Evolutionary conservation across 208 protist genomes (phyloP), one percentile per base, ranked within the genome.

Genomic region (Wallacemonas sp.): DNA sequence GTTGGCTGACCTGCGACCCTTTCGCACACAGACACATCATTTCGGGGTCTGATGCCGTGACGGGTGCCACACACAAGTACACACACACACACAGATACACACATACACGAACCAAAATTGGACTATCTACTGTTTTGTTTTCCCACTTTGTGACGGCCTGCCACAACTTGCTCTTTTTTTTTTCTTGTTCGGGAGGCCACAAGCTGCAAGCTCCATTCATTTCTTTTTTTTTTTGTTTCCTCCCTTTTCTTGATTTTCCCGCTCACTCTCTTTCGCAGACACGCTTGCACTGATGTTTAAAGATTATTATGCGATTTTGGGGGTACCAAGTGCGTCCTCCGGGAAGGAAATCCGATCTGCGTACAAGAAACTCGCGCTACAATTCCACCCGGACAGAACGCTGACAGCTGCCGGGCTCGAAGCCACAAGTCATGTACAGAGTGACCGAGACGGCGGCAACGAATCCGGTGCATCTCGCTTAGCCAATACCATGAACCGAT

Each of bases 281-380:
- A 26, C 8, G 15, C 38, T n/a, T 0, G 41, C 21, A 33, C 24
- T 59, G 8, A 96, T 96, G 90, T 86, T 96, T 51, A 91, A 88
- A 53, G 87, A 96, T 56, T 96, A 94, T 41, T 96, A 96, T 51
- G 72, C 61, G 19, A 68, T 91, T 17, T 55, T 96, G 6, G 77
- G 75, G 30, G 69, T 94, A 17, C 53, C 63, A 24, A 76, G 81
- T 4, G 59, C 49, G n/a, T 80, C 88, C n/a, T 82, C 91, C 0
- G 83, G 73, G 1, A 76, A 84, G 15, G 77, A 88, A 26, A 75
- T 96, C 6, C 80, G 88, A 2, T 51, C 66, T 6, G 78, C 91
- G 2, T 96, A 84, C 59, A 79, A 80, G 62, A 64, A 63, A 6
- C 63, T 93, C 15, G 91, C 88, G 4, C 76, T 96, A 21, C 76